These are phyloP conservation scores for Fusarium camptoceras DNA, from an alignment of 2,329 filamentous ascomycete species.

Conservation along the genomic window DNA sequence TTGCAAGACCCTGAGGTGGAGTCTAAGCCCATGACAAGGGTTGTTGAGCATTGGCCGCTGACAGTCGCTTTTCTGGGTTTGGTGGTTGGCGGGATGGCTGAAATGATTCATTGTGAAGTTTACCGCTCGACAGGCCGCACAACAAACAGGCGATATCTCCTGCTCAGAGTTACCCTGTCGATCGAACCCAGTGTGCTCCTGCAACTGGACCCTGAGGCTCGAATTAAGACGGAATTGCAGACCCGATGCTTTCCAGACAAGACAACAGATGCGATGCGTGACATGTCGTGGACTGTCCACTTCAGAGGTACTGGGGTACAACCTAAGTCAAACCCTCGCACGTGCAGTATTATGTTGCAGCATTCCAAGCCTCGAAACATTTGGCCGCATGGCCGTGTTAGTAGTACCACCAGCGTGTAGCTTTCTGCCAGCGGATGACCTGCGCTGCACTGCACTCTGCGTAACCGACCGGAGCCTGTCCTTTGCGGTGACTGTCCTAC, in stretches of 20 bases:
- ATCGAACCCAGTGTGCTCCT: constrained; percentile 18
- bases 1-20: constrained; percentile 33
- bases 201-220: constrained; percentile 7
- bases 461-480: constrained; percentile 24
- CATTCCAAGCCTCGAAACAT: constrained; percentile 45
- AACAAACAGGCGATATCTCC: constrained; percentile 30
- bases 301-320: constrained; percentile 11
- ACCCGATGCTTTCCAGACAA: constrained; percentile 22
- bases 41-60: constrained; percentile 25
- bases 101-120: constrained; percentile 34
- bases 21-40: constrained; percentile 23
- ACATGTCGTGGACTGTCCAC: constrained; percentile 32
- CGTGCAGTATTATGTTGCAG: constrained; percentile 39
- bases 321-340: constrained; percentile 42
- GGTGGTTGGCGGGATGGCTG: constrained; percentile 35
- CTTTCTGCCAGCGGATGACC: constrained; percentile 37
- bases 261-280: constrained; percentile 29
- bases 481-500: constrained; percentile 15
- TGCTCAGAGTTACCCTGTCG: constrained; percentile 22
- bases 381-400: constrained; percentile 31
- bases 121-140: constrained; percentile 31
- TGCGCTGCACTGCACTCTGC: constrained; percentile 37
- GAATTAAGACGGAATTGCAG: constrained; percentile 24
- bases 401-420: constrained; percentile 42
- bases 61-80: constrained; percentile 17